These are phyloP conservation scores for Penicillium sp. DNA, from an alignment of 2,329 filamentous ascomycete genomes.

Conservation along the genomic window DNA sequence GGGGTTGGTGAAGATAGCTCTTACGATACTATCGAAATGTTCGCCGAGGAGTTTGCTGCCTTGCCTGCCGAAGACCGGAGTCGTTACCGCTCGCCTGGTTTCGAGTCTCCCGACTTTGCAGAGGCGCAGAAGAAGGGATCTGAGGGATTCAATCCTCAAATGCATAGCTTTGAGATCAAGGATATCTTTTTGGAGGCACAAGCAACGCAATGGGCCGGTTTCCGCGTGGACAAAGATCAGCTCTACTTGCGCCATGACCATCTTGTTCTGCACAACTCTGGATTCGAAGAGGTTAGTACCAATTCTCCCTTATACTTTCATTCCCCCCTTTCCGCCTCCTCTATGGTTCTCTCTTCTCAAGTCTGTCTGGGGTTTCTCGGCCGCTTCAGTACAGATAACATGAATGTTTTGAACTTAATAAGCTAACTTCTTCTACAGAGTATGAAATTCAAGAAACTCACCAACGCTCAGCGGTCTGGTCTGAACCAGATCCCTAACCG, in stretches of 20 bases:
- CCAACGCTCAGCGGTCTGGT: conserved; percentile 95
- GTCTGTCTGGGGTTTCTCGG: too few species aligned
- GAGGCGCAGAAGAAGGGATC: not conserved
- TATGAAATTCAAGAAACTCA: conserved; percentile 99
- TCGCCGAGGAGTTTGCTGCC: too few species aligned
- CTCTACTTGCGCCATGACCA: conserved; percentile 59
- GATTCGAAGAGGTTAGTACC: conserved; percentile 52
- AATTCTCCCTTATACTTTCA: too few species aligned
- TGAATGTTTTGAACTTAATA: too few species aligned
- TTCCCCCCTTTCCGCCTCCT: not conserved
- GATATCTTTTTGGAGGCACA: conserved; percentile 51
- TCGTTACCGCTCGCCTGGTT: too few species aligned
- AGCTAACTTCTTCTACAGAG: conserved; percentile 32
- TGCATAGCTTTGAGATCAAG: conserved; percentile 4
- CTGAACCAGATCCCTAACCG: conserved; percentile 98
- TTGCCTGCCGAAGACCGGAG: too few species aligned
- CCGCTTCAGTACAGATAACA: too few species aligned
- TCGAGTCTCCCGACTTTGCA: too few species aligned
- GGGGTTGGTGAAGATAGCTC: too few species aligned
- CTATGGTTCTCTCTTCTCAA: too few species aligned
- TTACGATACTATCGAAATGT: too few species aligned
- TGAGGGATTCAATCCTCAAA: conserved; percentile 37
- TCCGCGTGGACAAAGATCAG: conserved; percentile 59
- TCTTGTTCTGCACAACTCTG: conserved; percentile 56
- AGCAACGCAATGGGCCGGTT: conserved; percentile 57